phyloP scores from a whole-genome alignment of 2,329 filamentous ascomycete species.

The Didymosphaeria variabile region DNA sequence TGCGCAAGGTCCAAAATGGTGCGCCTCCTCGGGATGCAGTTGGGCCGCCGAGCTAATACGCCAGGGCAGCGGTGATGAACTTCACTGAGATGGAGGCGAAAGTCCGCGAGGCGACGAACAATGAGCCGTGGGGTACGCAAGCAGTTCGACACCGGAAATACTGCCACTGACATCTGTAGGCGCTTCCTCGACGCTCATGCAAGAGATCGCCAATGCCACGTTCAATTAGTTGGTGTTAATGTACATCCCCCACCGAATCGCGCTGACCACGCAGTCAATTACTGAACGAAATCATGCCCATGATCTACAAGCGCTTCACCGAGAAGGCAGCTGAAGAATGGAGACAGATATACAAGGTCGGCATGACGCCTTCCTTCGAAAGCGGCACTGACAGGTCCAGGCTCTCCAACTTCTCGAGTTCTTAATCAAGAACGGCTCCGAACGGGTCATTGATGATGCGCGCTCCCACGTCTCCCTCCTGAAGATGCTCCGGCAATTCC shows the following conservation, averaged over 20 bases:
- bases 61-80: constrained; percentile 85
- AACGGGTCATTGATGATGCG: constrained; percentile 96
- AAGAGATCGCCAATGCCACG: constrained; percentile 97
- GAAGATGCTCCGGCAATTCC: constrained; percentile 98
- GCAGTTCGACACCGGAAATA: constrained; percentile 58
- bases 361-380: background rate
- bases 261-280: constrained; percentile 72
- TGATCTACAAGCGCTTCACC: constrained; percentile 99
- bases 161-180: constrained; percentile 36
- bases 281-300: constrained; percentile 99
- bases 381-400: constrained; percentile 49
- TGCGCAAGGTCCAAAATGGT: constrained; percentile 98
- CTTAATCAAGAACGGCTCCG: constrained; percentile 96
- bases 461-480: constrained; percentile 92
- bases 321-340: constrained; percentile 98
- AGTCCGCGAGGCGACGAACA: constrained; percentile 98
- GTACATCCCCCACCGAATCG: background rate
- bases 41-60: constrained; percentile 37
- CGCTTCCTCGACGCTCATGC: constrained; percentile 89
- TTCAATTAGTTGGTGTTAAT: constrained; percentile 87
- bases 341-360: constrained; percentile 97
- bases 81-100: constrained; percentile 77
- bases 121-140: constrained; percentile 88
- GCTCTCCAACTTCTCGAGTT: constrained; percentile 93
- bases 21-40: constrained; percentile 41